Conservation (phyloP, 305 asterid genomes). For the Stenogyne calaminthoides region DNA sequence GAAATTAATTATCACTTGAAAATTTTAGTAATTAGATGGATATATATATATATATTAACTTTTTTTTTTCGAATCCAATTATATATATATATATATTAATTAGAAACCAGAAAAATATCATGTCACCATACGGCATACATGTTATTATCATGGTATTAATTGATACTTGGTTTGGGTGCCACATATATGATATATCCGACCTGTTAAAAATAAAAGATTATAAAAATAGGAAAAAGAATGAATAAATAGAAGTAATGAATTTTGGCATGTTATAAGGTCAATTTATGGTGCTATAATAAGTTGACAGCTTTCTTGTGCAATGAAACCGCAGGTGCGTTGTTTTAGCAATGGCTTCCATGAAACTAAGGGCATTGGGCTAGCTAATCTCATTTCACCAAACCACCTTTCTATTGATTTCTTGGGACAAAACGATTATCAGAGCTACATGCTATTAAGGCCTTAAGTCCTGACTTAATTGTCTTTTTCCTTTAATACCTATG, state of each 20-base stretch:
- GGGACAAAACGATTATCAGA: background rate
- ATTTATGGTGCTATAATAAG: conserved; percentile 28
- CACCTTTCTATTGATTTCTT: too few species aligned
- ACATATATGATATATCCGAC: background rate
- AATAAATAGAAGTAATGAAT: conserved; percentile 1
- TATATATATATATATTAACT: too few species aligned
- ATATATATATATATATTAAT: background rate
- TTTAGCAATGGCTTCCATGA: conserved; percentile 44
- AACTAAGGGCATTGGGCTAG: conserved; percentile 26
- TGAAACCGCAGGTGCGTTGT: conserved; percentile 39
- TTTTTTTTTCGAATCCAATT: too few species aligned
- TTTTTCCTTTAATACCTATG: background rate
- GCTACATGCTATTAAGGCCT: too few species aligned
- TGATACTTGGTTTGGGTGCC: conserved; percentile 34
- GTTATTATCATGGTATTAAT: conserved; percentile 37
- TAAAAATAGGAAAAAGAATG: background rate
- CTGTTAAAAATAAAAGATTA: too few species aligned
- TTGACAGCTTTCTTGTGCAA: conserved; percentile 29
- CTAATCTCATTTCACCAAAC: background rate
- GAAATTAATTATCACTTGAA: background rate
- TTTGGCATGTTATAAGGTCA: conserved; percentile 30
- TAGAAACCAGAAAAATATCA: background rate
- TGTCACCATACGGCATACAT: conserved; percentile 15
- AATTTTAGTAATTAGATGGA: background rate
- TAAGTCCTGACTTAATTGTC: background rate